A percentile compares a stretch with the other conserved stretches of the same genome.
Evolutionary conservation across 805 yeast species (phyloP).

Genomic region (Debaryomyces maramus): DNA sequence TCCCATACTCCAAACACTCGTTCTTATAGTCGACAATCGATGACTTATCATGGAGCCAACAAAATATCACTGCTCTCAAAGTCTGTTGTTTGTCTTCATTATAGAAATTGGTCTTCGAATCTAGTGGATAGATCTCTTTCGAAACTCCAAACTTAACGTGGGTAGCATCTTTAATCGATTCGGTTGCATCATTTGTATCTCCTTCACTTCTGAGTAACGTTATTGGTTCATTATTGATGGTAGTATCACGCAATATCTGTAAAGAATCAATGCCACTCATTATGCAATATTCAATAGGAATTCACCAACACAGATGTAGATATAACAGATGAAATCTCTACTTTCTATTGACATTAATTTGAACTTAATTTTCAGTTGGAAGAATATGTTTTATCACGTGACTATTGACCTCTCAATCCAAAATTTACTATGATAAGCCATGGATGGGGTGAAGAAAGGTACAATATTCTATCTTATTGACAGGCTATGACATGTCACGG

Average conservation of each 20-base stretch:
- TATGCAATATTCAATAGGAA: too few relatives aligned
- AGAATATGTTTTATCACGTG: neutral
- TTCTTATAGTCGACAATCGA: constrained; percentile 80
- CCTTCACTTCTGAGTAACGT: constrained; percentile 16
- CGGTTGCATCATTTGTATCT: constrained; percentile 13
- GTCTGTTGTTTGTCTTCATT: constrained; percentile 50
- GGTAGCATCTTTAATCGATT: constrained; percentile 35
- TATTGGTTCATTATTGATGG: constrained; percentile 23
- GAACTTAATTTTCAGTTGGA: constrained; percentile 2
- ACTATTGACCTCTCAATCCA: too few relatives aligned
- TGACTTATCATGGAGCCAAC: constrained; percentile 75
- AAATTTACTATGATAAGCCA: too few relatives aligned
- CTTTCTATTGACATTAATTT: constrained; percentile 3
- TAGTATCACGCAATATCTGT: constrained; percentile 27
- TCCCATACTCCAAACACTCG: constrained; percentile 61
- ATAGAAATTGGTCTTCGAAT: constrained; percentile 53
- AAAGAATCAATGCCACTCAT: constrained; percentile 22
- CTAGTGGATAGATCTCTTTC: constrained; percentile 31
- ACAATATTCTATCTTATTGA: neutral
- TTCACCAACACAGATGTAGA: too few relatives aligned
- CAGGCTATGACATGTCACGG: neutral
- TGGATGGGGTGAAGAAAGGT: too few relatives aligned
- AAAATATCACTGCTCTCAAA: constrained; percentile 64
- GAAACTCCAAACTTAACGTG: constrained; percentile 32
- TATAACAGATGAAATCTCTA: too few relatives aligned